Evolutionary conservation across 768 basidiomycete species (phyloP).

Genomic region (Boletus sp.): DNA sequence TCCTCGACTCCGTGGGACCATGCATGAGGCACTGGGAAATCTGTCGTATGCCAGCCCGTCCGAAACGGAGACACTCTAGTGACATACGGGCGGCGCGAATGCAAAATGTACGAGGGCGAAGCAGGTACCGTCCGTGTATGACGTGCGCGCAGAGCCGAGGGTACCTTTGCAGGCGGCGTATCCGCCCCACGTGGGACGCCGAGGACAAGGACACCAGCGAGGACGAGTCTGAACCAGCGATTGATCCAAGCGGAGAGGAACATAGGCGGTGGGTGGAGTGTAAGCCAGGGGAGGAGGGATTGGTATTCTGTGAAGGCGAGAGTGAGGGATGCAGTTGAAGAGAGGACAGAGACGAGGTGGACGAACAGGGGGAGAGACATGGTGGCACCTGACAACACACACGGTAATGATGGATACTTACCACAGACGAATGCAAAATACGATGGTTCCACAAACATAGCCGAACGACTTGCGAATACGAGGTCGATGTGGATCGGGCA

Average conservation of each 20-base stretch:
- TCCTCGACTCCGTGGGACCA: not conserved
- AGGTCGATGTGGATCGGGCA: too few species aligned
- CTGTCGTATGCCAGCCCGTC: not conserved
- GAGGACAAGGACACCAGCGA: not conserved
- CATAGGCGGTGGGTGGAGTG: too few species aligned
- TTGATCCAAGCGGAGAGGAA: not conserved
- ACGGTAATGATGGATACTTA: too few species aligned
- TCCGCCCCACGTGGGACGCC: not conserved
- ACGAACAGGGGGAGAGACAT: not conserved
- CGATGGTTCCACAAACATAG: too few species aligned
- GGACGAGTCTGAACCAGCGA: not conserved
- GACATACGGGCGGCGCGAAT: not conserved
- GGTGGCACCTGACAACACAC: too few species aligned
- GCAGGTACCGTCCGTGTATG: slow-evolving; percentile 1
- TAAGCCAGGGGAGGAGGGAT: too few species aligned
- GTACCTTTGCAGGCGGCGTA: not conserved
- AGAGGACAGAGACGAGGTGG: not conserved
- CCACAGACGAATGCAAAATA: too few species aligned
- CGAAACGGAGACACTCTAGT: not conserved
- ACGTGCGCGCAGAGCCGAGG: not conserved
- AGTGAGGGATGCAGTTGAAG: slow-evolving; percentile 3
- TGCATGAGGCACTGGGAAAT: not conserved
- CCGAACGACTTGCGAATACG: too few species aligned
- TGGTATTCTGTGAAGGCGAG: slow-evolving; percentile 2
- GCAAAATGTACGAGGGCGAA: slow-evolving; percentile 9